Base-by-base conservation (phyloP, 352 stramenopile species). In the Pythium myriotylum region DNA sequence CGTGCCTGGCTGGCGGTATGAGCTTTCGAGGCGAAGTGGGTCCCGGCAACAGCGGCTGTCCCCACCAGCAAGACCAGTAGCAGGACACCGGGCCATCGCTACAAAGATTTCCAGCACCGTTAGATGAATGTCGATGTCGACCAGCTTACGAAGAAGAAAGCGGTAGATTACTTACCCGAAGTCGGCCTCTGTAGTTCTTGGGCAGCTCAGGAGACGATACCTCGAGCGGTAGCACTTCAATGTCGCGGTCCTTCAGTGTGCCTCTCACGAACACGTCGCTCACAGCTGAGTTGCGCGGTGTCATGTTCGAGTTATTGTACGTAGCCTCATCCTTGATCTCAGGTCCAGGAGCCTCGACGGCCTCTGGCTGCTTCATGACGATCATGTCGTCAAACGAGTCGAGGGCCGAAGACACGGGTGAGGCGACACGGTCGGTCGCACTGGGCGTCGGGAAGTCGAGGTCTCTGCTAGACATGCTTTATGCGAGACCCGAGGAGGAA, bases 51-150 rank as follows among this genome's bases (percentile, higher is more conserved):
- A n/a, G 54, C 52, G 10, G 63, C 54, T 5, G 26, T 61, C 8
- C 37, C 57, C 9, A 67, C 37, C 16, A 73, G 33, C 2, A 67
- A 1, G 9, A 70, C 6, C 17, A 73, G 33, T 3, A 70, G 22
- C 8, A 70, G n/a, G 10, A 70, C 20, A 14, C 66, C 66, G 7
- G 66, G 66, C 66, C 66, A 73, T 27, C 37, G 48, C 66, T 73
- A 22, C 22, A 39, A 22, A 54, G 22, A 59, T 29, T 8, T 40
- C 23, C 23, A 55, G 43, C 26, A 57, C 23, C 9, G 17, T 29
- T n/a, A 51, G 22, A 51, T 22, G 9, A 17, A 49, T 49, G 14
- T 13, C 42, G 14, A 49, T 14, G 19, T 19, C 42, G 23, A 20
- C n/a, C 45, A 51, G 4, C 19, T 19, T 20, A 32, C 16, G 13